These are phyloP conservation scores for Eugenia klotzschiana DNA, from an alignment of 441 rosid species.

Conservation along the genomic window DNA sequence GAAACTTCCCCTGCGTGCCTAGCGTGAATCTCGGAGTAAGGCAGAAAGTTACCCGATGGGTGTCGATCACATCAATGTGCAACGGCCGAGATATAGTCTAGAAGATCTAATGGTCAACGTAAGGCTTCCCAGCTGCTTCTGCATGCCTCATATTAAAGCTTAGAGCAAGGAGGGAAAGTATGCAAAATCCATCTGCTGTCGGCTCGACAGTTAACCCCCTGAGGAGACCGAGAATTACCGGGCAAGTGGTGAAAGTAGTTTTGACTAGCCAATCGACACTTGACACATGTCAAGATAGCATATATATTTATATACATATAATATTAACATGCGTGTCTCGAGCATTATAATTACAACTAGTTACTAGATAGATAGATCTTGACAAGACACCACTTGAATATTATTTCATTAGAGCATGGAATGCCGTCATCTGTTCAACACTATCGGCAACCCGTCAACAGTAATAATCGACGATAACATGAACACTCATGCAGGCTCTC, in stretches of 20 bases:
- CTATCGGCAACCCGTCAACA: neutral
- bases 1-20: no score
- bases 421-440: fast-evolving
- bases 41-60: no score
- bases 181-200: no score
- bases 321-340: neutral
- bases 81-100: neutral
- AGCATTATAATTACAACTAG: neutral
- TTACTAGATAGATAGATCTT: neutral
- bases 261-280: neutral
- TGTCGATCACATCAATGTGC: no score
- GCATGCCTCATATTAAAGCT: no score
- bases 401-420: neutral
- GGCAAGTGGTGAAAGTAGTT: no score
- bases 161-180: no score
- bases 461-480: neutral
- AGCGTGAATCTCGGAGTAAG: no score
- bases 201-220: no score
- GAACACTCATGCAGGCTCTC: neutral
- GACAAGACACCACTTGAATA: neutral
- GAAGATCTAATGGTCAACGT: neutral
- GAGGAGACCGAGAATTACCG: no score
- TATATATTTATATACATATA: no score
- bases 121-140: neutral
- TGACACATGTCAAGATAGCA: neutral